Base-by-base conservation (phyloP, 805 yeast genomes). In the Pichia cabralensis region DNA sequence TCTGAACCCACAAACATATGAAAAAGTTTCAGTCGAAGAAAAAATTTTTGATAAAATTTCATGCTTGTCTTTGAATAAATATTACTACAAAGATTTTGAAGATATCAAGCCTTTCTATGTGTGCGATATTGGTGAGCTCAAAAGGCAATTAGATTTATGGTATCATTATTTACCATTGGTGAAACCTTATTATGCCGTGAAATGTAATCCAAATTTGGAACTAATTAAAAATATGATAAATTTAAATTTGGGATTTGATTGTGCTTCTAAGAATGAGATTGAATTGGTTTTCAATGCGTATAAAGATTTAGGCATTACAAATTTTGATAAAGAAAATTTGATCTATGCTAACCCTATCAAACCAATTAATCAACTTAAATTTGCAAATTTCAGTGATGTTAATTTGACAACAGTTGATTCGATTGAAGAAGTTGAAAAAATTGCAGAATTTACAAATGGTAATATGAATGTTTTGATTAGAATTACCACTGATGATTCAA, bases 321-420 rank as follows among this genome's bases (percentile, higher is more conserved):
- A 40, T 89, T 89, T 7, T 31, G 61, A 62, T 42, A 71, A 94
- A 8, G 55, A 65, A 10, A 65, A 81, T 43, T 80, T 89, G 49
- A 71, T 92, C 36, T 89, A 84, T 58, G 96, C 97, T 12, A 85
- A 89, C 50, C 96, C 98, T 10, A 83, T 96, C 60, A 89, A 89
- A 60, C 76, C 88, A n/a, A 70, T 74, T 32, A 80, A 95, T 14
- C 84, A 76, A 45, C 62, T 89, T 39, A 69, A 92, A 45, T 78
- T 66, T 52, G 92, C 96, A 2, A 52, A 63, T n/a, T 55, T 61
- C 14, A 46, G 55, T 19, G 61, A 65, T 11, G 79, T 89, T 37
- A 59, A 66, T 40, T 65, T 81, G 57, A 85, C 95, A 50, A 89
- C 96, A 1, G 86, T 85, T 53, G 98, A 89, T 60, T 88, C 85